Evolutionary conservation across 306 rosid species (phyloP), one percentile per base, ranked within the genome.

Genomic region (Quercus rubra): DNA sequence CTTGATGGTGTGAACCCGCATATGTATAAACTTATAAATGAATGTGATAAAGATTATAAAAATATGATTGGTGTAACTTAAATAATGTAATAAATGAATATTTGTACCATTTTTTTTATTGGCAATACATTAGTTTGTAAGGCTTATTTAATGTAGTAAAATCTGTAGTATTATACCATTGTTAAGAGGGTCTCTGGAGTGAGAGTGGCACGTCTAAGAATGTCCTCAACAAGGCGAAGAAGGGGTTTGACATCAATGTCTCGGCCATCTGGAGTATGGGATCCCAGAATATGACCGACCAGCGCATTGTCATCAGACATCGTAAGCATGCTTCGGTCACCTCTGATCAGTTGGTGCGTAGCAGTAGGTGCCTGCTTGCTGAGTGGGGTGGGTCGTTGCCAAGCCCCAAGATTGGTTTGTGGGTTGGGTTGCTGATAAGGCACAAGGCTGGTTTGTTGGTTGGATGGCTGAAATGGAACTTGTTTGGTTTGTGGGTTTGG

Each of bases 161-260:
- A 23, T 23, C 23, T 23, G 23, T 23, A 23, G 23, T 23, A 23
- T 23, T 23, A 23, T 23, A 23, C 23, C 23, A 1, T 23, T 23
- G 23, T 23, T 23, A 23, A 23, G 23, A 23, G 23, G 23, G 28
- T 27, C 31, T 86, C 85, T 15, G 80, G 31, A 25, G 19, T 72
- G 6, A 77, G 20, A 72, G 83, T 80, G 69, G 90, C 81, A 7
- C 64, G 82, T 54, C 35, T 76, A 38, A 90, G 84, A 79, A 90
- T 83, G 75, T 90, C 88, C 74, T 90, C 94, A 25, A 90, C 88
- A 21, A 88, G 71, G 54, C 57, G 76, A 18, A 90, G 88, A 79
- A 90, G 90, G 43, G 92, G 84, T 70, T 77, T 84, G 33, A 80
- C 78, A 74, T 88, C 86, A 58, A 80, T 78, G 2, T 82, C 88